Conservation (phyloP, 257 asterid genomes). For the Ligustrum vulgare region DNA sequence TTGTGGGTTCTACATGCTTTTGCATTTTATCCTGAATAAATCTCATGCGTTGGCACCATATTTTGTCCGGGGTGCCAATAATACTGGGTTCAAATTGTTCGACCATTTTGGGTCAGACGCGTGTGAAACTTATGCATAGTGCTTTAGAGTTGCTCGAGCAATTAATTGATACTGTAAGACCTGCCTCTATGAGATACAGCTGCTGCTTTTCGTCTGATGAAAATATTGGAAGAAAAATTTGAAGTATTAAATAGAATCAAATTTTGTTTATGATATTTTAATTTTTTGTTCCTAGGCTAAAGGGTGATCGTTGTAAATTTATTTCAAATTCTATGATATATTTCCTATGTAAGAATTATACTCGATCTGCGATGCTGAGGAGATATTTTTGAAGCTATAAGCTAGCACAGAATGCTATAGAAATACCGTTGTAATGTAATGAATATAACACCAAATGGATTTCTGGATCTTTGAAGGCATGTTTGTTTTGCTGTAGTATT, state of each 20-base stretch:
- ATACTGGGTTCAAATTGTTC: constrained; percentile 11
- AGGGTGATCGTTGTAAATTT: background rate
- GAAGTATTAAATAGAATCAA: background rate
- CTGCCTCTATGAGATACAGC: background rate
- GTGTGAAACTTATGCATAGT: background rate
- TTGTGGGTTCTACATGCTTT: constrained; percentile 12
- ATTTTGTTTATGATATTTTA: background rate
- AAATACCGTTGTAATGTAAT: background rate
- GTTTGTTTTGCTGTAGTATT: background rate
- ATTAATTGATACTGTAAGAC: constrained; percentile 2
- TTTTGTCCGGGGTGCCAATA: constrained; percentile 13
- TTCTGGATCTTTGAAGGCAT: background rate
- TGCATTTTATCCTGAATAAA: constrained; percentile 10
- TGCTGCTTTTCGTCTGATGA: background rate
- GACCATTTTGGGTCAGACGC: background rate
- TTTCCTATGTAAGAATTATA: background rate
- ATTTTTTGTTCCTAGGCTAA: too few species aligned
- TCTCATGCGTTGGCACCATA: constrained; percentile 18
- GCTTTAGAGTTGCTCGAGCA: constrained; percentile 4
- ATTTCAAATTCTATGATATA: background rate
- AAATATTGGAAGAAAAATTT: background rate
- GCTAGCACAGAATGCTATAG: background rate
- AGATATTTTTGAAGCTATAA: background rate
- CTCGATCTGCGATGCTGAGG: background rate
- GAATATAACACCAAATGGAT: background rate